These are phyloP conservation scores for Lasiosphaeria miniovina DNA, from an alignment of 495 filamentous ascomycete genomes.

Conservation along the genomic window DNA sequence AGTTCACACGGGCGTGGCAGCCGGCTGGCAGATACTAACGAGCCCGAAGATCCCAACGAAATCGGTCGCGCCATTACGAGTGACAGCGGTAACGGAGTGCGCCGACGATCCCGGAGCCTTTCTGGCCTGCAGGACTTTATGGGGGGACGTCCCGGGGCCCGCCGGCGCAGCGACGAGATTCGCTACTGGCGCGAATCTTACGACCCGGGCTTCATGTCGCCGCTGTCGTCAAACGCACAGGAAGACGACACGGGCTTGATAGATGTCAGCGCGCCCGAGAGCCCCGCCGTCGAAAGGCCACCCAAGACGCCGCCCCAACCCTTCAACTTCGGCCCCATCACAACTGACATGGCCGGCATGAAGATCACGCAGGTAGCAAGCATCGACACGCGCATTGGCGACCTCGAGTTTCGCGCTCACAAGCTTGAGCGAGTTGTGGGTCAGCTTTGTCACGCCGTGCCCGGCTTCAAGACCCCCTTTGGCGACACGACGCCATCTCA, in stretches of 20 bases:
- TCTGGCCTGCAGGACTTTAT: slow-evolving; percentile 46
- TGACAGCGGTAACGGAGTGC: slow-evolving; percentile 34
- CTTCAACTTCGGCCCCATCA: slow-evolving; percentile 49
- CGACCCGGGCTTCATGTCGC: slow-evolving; percentile 44
- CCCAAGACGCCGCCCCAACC: slow-evolving; percentile 47
- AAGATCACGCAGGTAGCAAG: slow-evolving; percentile 52
- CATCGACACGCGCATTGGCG: slow-evolving; percentile 46
- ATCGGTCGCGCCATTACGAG: slow-evolving; percentile 55
- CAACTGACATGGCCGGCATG: slow-evolving; percentile 48
- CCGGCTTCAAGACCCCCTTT: slow-evolving; percentile 33
- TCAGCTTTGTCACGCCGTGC: slow-evolving; percentile 41
- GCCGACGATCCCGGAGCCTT: slow-evolving; percentile 52
- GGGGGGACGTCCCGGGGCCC: slow-evolving; percentile 22
- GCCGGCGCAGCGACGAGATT: slow-evolving; percentile 56
- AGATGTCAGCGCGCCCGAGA: slow-evolving; percentile 33
- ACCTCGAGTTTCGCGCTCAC: slow-evolving; percentile 44
- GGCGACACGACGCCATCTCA: slow-evolving; percentile 20
- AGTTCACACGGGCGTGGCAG: slow-evolving; percentile 49
- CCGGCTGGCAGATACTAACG: slow-evolving; percentile 18
- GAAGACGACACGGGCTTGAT: slow-evolving; percentile 35
- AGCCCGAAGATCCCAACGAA: slow-evolving; percentile 39
- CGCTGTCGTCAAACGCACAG: slow-evolving; percentile 44
- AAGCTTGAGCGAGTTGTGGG: slow-evolving; percentile 47
- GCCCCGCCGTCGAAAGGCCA: slow-evolving; percentile 30
- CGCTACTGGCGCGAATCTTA: slow-evolving; percentile 57